Base-by-base conservation (phyloP, 257 asterid genomes). In the Catharanthus roseus region DNA sequence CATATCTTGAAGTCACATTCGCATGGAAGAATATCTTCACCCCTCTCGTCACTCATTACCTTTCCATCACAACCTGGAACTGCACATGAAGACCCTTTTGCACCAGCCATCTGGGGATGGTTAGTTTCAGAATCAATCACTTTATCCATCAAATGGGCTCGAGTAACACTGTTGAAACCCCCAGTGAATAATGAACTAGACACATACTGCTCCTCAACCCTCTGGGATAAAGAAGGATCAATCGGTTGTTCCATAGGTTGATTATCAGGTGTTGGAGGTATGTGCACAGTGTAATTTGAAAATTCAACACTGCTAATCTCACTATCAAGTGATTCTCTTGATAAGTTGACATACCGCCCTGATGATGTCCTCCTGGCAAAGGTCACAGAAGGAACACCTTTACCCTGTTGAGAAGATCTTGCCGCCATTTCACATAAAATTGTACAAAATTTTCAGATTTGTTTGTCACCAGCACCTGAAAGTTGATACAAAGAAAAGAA, bases 101-200 rank as follows among this genome's bases (percentile, higher is more conserved):
- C 77, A 39, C 81, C 81, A 39, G 81, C 78, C 81, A 77, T 77
- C 62, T 73, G 81, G 24, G 81, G 81, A 73, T 77, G 81, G 60
- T 6, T 72, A 49, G 74, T 60, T 60, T 77, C 81, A 24, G 81
- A 72, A 9, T 77, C 81, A 19, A 73, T 77, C 68, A 77, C 81
- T 56, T 77, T 77, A 61, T 77, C 81, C 81, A 77, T 77, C 70
- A 77, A 31, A 70, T 77, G 81, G 28, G 81, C 81, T 54, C 81
- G 77, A 28, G 81, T 77, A 11, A 73, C 78, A 47, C 75, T 77
- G 67, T 77, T 77, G 65, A 58, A 77, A 3, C 81, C 81, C 16
- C 81, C 81, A 29, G 81, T 72, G 64, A 77, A 77, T 33, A 77
- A 63, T 39, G 81, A 77, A 73, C 72, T 77, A 12, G 81, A 77